Percentiles rank a stretch among this genome's conserved stretches.
Evolutionary conservation across 768 basidiomycete genomes (phyloP).

Genomic region (Rhodotorula babjevae): DNA sequence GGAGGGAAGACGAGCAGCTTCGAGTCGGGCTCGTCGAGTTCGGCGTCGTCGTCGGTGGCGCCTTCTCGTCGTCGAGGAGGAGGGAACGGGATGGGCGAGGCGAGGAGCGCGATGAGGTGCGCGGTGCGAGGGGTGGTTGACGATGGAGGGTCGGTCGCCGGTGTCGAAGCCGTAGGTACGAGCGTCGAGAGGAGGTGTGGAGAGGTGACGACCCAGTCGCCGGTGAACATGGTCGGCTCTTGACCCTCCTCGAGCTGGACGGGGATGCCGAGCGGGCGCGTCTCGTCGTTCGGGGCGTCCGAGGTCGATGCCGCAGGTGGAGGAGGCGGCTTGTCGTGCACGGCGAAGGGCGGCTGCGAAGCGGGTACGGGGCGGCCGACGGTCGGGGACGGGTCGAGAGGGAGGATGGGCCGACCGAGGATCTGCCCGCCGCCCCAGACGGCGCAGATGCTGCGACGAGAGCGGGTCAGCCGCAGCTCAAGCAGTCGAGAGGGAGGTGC

Average conservation of each 20-base stretch:
- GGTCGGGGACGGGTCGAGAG: conserved; percentile 6
- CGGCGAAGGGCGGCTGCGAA: conserved; percentile 4
- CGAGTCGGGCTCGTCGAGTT: conserved; percentile 54
- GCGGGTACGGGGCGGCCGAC: conserved; percentile 10
- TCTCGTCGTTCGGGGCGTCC: background rate
- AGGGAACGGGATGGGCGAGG: conserved; percentile 45
- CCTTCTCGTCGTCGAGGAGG: conserved; percentile 44
- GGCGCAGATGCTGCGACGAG: conserved; percentile 62
- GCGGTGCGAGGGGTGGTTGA: background rate
- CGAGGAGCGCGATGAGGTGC: conserved; percentile 25
- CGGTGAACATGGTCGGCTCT: conserved; percentile 9
- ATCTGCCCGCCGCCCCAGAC: conserved; percentile 57
- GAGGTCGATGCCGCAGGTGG: background rate
- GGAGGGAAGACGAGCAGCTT: conserved; percentile 73
- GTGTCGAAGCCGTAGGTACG: conserved; percentile 6
- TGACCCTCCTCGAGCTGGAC: conserved; percentile 25
- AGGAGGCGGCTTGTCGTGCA: conserved; percentile 12
- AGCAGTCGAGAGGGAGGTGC: no score
- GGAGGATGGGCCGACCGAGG: conserved; percentile 44
- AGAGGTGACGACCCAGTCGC: conserved; percentile 34
- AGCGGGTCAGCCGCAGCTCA: conserved; percentile 43
- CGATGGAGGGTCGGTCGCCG: background rate
- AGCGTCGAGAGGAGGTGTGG: conserved; percentile 16
- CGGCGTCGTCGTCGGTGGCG: background rate
- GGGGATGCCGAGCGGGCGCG: conserved; percentile 25